These are phyloP conservation scores for Geranium brycei DNA, from an alignment of 345 rosid species.

Conservation along the genomic window DNA sequence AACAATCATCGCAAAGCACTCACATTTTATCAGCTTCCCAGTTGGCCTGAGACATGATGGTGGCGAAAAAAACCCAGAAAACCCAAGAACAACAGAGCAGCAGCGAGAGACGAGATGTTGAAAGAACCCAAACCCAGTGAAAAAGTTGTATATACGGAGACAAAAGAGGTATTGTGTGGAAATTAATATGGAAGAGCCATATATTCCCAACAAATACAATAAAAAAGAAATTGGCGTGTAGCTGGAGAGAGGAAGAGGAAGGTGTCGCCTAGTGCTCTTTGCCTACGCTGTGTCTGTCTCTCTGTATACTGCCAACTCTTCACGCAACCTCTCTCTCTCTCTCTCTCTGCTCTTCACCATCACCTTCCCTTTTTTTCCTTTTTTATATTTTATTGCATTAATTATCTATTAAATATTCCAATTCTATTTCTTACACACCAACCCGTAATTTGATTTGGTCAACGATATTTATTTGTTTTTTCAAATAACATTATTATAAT, in stretches of 20 bases:
- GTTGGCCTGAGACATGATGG: slow-evolving; percentile 73
- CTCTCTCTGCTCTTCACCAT: neutral
- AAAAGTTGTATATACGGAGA: too few species aligned
- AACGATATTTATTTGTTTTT: too few species aligned
- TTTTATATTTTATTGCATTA: neutral
- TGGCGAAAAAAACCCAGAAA: neutral
- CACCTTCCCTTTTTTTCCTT: neutral
- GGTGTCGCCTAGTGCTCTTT: neutral
- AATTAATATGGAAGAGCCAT: neutral
- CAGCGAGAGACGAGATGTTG: neutral
- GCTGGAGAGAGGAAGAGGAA: neutral
- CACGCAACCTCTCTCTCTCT: neutral
- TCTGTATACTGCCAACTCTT: neutral
- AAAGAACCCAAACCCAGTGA: neutral
- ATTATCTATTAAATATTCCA: too few species aligned
- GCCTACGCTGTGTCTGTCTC: neutral
- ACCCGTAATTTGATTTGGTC: neutral
- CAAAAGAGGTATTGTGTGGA: neutral
- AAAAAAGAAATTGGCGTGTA: neutral
- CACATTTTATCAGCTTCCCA: slow-evolving; percentile 99
- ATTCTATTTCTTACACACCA: too few species aligned
- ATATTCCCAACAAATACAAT: neutral
- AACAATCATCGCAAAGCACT: neutral
- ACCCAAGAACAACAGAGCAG: neutral
- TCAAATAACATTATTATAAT: too few species aligned